phyloP scores from a whole-genome alignment of 768 basidiomycete species.

The Boletus pseudo-olivaceus region DNA sequence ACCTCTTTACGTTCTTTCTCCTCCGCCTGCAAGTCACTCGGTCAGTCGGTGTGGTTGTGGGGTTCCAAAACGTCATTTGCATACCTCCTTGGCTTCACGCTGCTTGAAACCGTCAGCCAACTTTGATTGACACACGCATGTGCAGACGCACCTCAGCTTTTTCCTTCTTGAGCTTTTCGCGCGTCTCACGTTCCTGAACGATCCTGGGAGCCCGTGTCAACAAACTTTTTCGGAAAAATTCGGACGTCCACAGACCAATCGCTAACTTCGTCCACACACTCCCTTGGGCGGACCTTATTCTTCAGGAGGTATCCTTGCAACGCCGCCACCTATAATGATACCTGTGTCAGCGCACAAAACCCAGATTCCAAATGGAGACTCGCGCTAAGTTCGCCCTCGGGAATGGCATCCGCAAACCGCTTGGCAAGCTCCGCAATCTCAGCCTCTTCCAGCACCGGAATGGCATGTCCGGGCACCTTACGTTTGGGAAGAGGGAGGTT shows the following conservation, averaged over 20 bases:
- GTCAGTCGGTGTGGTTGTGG: slow-evolving; percentile 3
- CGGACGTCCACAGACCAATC: slow-evolving; percentile 51
- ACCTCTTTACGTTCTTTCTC: slow-evolving; percentile 66
- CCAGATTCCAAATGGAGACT: slow-evolving; percentile 25
- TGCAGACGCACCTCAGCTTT: slow-evolving; percentile 47
- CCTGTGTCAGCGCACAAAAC: neutral
- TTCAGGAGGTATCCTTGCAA: slow-evolving; percentile 85
- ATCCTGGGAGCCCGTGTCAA: slow-evolving; percentile 38
- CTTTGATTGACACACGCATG: neutral
- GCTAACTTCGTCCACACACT: slow-evolving; percentile 76
- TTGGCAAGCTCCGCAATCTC: slow-evolving; percentile 79
- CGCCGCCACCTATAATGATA: slow-evolving; percentile 58
- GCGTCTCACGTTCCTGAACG: slow-evolving; percentile 74
- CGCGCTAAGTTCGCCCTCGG: slow-evolving; percentile 85
- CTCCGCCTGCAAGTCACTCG: slow-evolving; percentile 41
- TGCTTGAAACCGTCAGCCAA: slow-evolving; percentile 30
- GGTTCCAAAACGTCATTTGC: slow-evolving; percentile 3
- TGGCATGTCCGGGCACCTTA: slow-evolving; percentile 52
- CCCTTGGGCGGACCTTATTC: slow-evolving; percentile 86
- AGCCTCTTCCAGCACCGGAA: slow-evolving; percentile 68
- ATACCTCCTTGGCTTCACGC: slow-evolving; percentile 74
- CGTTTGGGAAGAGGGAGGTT: slow-evolving; percentile 67
- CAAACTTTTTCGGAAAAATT: neutral
- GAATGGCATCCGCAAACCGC: slow-evolving; percentile 77
- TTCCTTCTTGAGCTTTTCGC: slow-evolving; percentile 83